Evolutionary conservation across 208 protist species (phyloP).

Genomic region (Leishmania tarentolae): DNA sequence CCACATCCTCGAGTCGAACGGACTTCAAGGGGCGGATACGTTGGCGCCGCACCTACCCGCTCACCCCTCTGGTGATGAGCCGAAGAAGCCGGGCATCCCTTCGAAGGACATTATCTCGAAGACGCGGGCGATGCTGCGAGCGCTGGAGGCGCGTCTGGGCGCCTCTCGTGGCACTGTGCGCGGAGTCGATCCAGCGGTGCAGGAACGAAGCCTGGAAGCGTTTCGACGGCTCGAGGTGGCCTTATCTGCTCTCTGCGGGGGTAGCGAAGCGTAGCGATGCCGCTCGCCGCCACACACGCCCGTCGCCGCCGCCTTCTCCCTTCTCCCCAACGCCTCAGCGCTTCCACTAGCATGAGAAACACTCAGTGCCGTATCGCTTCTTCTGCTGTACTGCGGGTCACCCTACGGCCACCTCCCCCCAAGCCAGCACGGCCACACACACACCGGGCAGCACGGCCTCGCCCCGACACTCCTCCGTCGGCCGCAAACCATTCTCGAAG

Average conservation of each 20-base stretch:
- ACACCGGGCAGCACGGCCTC: neutral
- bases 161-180: neutral
- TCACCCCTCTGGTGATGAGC: neutral
- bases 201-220: slow-evolving; percentile 22
- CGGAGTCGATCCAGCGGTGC: slow-evolving; percentile 16
- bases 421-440: no score
- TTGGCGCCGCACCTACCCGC: slow-evolving; percentile 16
- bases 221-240: slow-evolving; percentile 29
- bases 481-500: neutral
- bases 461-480: neutral
- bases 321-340: neutral
- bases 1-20: slow-evolving; percentile 45
- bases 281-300: neutral
- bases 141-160: slow-evolving; percentile 31
- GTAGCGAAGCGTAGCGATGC: neutral
- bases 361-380: neutral
- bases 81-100: neutral
- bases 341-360: neutral
- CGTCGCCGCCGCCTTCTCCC: neutral
- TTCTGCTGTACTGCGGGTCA: neutral
- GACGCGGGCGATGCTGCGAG: slow-evolving; percentile 19
- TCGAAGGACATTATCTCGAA: neutral
- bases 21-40: slow-evolving; percentile 12
- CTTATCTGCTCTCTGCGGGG: slow-evolving; percentile 16
- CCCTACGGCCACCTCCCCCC: neutral